Evolutionary conservation across 2,329 filamentous ascomycete species (phyloP).

Genomic region (Fusarium sp.): DNA sequence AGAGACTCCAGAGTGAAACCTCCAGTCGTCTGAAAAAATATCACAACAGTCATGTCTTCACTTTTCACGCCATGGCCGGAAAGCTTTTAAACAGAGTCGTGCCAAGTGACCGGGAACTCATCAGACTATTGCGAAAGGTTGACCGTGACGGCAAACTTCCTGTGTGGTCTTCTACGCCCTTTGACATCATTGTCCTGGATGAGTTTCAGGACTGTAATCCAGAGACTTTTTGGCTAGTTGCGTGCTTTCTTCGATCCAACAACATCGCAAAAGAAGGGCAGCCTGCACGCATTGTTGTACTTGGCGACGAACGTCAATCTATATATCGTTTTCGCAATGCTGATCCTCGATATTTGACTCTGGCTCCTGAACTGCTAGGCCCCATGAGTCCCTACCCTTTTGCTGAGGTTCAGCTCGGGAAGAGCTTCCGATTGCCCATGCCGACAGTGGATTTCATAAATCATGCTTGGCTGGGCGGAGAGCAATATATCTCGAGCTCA

Average conservation of each 20-base stretch:
- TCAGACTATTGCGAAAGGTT: slow-evolving; percentile 10
- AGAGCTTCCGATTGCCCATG: slow-evolving; percentile 46
- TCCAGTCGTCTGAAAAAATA: slow-evolving; percentile 37
- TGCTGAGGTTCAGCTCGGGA: slow-evolving; percentile 25
- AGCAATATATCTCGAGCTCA: slow-evolving; percentile 45
- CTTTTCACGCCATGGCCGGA: slow-evolving; percentile 45
- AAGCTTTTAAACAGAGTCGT: slow-evolving; percentile 30
- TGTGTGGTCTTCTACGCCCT: slow-evolving; percentile 37
- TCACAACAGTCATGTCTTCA: slow-evolving; percentile 36
- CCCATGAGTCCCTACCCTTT: slow-evolving; percentile 40
- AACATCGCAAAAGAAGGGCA: slow-evolving; percentile 19
- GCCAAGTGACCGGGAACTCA: slow-evolving; percentile 34
- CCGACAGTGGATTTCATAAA: slow-evolving; percentile 45
- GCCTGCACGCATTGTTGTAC: slow-evolving; percentile 41
- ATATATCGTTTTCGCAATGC: slow-evolving; percentile 47
- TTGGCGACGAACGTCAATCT: slow-evolving; percentile 49
- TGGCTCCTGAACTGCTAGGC: slow-evolving; percentile 38
- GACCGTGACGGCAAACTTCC: slow-evolving; percentile 22
- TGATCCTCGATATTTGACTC: slow-evolving; percentile 45
- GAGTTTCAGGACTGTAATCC: slow-evolving; percentile 50
- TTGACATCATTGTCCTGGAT: slow-evolving; percentile 49
- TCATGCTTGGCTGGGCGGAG: slow-evolving; percentile 41
- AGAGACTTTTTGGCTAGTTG: slow-evolving; percentile 43
- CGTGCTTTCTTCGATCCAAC: slow-evolving; percentile 43
- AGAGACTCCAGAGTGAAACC: slow-evolving; percentile 44